Conservation (phyloP, 441 rosid genomes). For the Populus trichocarpa region DNA sequence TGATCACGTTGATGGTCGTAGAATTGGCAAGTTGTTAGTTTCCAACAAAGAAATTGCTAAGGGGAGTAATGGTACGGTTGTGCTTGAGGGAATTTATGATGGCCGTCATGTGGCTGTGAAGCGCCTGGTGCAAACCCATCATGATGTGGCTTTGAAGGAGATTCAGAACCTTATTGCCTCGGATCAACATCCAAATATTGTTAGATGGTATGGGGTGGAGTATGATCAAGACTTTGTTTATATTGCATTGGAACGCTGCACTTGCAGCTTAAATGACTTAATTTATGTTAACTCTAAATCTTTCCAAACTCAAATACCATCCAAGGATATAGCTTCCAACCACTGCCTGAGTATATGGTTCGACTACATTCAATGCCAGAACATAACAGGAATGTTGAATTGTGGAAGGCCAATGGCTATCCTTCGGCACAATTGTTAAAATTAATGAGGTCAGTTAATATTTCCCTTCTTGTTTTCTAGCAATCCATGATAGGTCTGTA, state of each 20-base stretch:
- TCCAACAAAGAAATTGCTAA: slow-evolving; percentile 72
- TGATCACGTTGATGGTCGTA: slow-evolving; percentile 46
- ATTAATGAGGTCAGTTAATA: slow-evolving; percentile 63
- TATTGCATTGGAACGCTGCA: slow-evolving; percentile 78
- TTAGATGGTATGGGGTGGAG: slow-evolving; percentile 88
- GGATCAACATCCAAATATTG: slow-evolving; percentile 84
- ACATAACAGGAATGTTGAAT: slow-evolving; percentile 36
- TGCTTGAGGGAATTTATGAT: slow-evolving; percentile 74
- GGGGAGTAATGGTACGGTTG: slow-evolving; percentile 86
- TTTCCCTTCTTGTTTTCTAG: background rate
- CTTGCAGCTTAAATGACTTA: slow-evolving; percentile 75
- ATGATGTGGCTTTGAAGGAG: slow-evolving; percentile 84
- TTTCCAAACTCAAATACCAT: slow-evolving; percentile 32
- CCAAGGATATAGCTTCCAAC: slow-evolving; percentile 29
- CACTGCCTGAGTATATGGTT: slow-evolving; percentile 25
- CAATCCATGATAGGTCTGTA: background rate
- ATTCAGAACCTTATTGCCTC: slow-evolving; percentile 82
- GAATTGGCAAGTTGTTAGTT: slow-evolving; percentile 62
- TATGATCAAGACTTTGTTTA: slow-evolving; percentile 78
- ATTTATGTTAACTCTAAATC: slow-evolving; percentile 45
- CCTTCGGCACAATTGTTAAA: slow-evolving; percentile 69
- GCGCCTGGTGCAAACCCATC: slow-evolving; percentile 78
- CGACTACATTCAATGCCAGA: slow-evolving; percentile 39
- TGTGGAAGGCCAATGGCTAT: slow-evolving; percentile 75
- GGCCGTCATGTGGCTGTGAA: slow-evolving; percentile 84